phyloP scores from a whole-genome alignment of 371 early-diverging fungal genomes.

The Apophysomyces elegans region DNA sequence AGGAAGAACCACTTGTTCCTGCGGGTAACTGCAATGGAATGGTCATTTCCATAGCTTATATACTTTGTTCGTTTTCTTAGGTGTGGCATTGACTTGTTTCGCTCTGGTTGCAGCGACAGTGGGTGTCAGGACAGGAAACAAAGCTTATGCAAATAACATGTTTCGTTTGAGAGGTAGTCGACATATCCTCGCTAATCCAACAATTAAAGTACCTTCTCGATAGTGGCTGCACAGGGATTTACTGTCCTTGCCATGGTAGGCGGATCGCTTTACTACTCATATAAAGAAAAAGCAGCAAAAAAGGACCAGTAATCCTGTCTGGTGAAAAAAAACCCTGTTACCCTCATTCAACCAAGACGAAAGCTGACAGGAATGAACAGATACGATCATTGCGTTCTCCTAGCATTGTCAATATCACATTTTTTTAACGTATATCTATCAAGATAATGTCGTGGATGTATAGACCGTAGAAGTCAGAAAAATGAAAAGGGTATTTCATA shows the following conservation, averaged over 20 bases:
- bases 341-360: background rate
- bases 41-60: background rate
- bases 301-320: background rate
- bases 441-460: too few relatives aligned
- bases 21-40: constrained; percentile 36
- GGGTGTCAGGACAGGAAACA: constrained; percentile 52
- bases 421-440: too few relatives aligned
- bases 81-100: constrained; percentile 57
- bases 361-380: too few relatives aligned
- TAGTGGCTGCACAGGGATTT: constrained; percentile 54
- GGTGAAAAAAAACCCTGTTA: background rate
- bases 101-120: constrained; percentile 52
- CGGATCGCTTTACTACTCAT: constrained; percentile 46
- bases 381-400: too few relatives aligned
- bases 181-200: background rate
- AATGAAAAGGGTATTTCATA: too few relatives aligned
- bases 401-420: too few relatives aligned
- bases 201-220: too few relatives aligned
- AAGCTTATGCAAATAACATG: constrained; percentile 56
- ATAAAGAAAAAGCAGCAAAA: constrained; percentile 31
- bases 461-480: too few relatives aligned
- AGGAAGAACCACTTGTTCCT: constrained; percentile 55
- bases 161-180: constrained; percentile 51
- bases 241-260: constrained; percentile 53
- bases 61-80: constrained; percentile 19